phyloP scores from a whole-genome alignment of 148 eudicot genomes.

The Chenopodium suecicum region DNA sequence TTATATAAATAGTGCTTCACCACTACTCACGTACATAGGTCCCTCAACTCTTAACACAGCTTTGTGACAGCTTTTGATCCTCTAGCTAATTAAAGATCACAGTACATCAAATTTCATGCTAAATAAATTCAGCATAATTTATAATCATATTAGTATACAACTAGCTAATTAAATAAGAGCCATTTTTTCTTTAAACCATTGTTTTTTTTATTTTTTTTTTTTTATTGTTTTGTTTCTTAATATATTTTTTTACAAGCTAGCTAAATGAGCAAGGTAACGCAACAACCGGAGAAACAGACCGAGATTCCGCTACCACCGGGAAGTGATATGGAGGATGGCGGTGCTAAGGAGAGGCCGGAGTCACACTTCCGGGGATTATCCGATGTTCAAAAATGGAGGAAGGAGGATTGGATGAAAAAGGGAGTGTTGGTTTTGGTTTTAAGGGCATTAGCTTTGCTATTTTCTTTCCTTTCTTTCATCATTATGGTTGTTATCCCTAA shows the following conservation, averaged over 20 bases:
- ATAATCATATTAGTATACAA: too few species aligned
- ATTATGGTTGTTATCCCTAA: conserved; percentile 46
- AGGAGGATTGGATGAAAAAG: conserved; percentile 49
- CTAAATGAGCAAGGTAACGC: not conserved
- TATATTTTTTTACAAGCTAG: too few species aligned
- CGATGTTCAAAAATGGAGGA: conserved; percentile 37
- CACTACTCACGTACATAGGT: conserved; percentile 12
- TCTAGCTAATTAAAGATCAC: conserved; percentile 4
- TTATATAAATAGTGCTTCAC: not conserved
- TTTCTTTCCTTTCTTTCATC: conserved; percentile 59
- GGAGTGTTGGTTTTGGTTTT: conserved; percentile 36
- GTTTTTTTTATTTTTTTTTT: not conserved
- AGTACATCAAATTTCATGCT: not conserved
- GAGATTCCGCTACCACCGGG: conserved; percentile 23
- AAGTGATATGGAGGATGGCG: conserved; percentile 27
- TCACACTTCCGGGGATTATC: conserved; percentile 28
- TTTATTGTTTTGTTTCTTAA: too few species aligned
- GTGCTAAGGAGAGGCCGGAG: conserved; percentile 21
- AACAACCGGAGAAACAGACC: not conserved
- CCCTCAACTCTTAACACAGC: not conserved
- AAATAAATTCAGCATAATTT: not conserved
- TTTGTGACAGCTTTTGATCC: conserved; percentile 9
- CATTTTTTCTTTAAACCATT: not conserved
- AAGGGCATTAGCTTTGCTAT: conserved; percentile 41
- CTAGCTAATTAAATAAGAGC: not conserved